phyloP scores from a whole-genome alignment of 1,139 yeast species.

The Saccharomyces pastorianus region DNA sequence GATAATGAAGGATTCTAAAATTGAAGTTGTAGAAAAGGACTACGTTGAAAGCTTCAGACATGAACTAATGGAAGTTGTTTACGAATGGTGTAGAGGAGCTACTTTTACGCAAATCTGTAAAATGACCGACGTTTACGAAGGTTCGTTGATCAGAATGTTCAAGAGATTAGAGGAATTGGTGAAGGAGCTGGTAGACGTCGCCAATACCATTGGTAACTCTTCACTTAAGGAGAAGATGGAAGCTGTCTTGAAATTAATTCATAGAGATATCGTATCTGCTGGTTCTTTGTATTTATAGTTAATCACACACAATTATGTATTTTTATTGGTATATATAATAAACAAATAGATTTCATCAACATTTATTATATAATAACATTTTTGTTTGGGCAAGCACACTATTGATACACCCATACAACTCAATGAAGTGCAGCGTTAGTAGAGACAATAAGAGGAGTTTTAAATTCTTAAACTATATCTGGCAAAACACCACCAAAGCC shows the following conservation, averaged over 20 bases:
- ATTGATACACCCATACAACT: neutral
- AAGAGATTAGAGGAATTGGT: slow-evolving; percentile 88
- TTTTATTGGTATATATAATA: neutral
- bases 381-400: neutral
- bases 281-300: slow-evolving; percentile 58
- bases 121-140: slow-evolving; percentile 98
- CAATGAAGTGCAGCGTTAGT: neutral
- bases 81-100: slow-evolving; percentile 95
- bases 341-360: neutral
- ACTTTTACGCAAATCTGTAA: slow-evolving; percentile 93
- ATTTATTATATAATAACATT: neutral
- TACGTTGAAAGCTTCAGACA: slow-evolving; percentile 86
- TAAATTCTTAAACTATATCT: neutral
- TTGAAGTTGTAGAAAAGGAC: slow-evolving; percentile 83
- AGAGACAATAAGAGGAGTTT: neutral
- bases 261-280: slow-evolving; percentile 94
- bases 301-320: neutral
- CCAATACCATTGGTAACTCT: slow-evolving; percentile 84
- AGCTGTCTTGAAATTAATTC: slow-evolving; percentile 72
- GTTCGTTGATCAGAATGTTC: slow-evolving; percentile 88
- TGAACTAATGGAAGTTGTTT: slow-evolving; percentile 94
- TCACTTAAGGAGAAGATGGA: slow-evolving; percentile 86
- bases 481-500: neutral
- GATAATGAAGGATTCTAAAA: slow-evolving; percentile 77
- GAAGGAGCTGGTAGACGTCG: slow-evolving; percentile 82